Base-by-base conservation (phyloP, 1,139 yeast species). In the Yamadazyma blattariae region DNA sequence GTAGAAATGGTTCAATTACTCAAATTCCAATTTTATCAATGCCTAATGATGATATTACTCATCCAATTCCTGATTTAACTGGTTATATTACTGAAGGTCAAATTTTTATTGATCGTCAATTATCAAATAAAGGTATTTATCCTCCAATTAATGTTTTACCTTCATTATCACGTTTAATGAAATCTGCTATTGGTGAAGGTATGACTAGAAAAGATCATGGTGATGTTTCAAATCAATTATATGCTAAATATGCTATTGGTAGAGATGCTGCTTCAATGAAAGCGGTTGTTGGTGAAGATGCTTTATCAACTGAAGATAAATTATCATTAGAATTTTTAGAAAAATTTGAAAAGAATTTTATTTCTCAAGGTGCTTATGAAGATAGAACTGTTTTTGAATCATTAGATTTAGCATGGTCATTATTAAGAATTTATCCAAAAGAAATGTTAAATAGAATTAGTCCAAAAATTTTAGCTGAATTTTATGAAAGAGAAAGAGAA, bases 211-310 rank as follows among this genome's bases (percentile, higher is more conserved):
- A 90, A 69, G 99, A 92, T 64, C 99, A 92, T 60, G 96, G 97
- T 67, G 99, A 92, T 71, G 98, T 92, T 41, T 92, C 97, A 25
- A 94, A 94, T 72, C 99, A 92, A 74, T 77, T 92, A 59, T 92
- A 92, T 61, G 99, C 99, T 55, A 92, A 92, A 66, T 92, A 92
- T 61, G 99, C 99, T 48, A 94, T 92, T 71, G 99, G 99, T 74
- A 86, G 90, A 70, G 99, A 92, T 68, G 99, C 98, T 22, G 98
- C 98, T 34, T 97, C 98, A 52, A 92, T 92, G 99, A 92, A 92
- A 72, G 96, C 98, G n/a, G 99, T 92, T 49, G 99, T 92, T 52
- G 99, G 99, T 79, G 99, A 92, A 67, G 99, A 92, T 67, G 98
- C 99, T 27, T 76, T 92, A 56, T 89, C 97, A 25, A 87, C 88